phyloP scores from a whole-genome alignment of 2,329 filamentous ascomycete genomes.

The Diaporthe sp. region DNA sequence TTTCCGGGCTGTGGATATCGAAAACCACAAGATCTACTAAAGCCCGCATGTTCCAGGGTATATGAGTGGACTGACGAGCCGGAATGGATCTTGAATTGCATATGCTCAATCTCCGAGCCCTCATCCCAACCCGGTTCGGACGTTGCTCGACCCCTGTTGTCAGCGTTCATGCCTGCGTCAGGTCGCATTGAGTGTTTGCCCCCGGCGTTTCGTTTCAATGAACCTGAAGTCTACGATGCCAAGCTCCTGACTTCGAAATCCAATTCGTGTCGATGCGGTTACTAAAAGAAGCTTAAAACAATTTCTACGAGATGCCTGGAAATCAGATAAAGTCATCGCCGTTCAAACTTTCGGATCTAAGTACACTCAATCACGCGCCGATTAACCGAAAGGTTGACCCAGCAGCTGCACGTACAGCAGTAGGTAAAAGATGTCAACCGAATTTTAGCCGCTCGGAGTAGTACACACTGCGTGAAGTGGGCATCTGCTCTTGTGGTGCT shows the following conservation, averaged over 20 bases:
- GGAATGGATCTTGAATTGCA: slow-evolving; percentile 3
- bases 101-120: slow-evolving; percentile 23
- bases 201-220: slow-evolving; percentile 19
- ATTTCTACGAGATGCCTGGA: not conserved
- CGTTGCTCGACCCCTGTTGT: not conserved
- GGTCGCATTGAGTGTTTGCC: not conserved
- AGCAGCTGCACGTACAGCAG: no score
- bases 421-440: no score
- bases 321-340: not conserved
- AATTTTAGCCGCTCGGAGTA: not conserved
- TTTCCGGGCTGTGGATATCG: slow-evolving; percentile 18
- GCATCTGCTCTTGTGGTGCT: no score
- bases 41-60: slow-evolving; percentile 1
- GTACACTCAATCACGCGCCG: not conserved
- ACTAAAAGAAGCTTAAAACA: not conserved
- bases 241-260: not conserved
- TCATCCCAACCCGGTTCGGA: not conserved
- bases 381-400: not conserved
- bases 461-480: no score
- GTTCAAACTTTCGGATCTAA: no score
- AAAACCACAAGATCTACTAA: slow-evolving; percentile 1
- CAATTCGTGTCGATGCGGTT: not conserved
- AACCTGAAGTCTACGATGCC: not conserved
- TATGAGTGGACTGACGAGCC: slow-evolving; percentile 2
- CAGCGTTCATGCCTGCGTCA: not conserved